Evolutionary conservation across 2,329 filamentous ascomycete genomes (phyloP).

Genomic region (Tolypocladium tropicale): DNA sequence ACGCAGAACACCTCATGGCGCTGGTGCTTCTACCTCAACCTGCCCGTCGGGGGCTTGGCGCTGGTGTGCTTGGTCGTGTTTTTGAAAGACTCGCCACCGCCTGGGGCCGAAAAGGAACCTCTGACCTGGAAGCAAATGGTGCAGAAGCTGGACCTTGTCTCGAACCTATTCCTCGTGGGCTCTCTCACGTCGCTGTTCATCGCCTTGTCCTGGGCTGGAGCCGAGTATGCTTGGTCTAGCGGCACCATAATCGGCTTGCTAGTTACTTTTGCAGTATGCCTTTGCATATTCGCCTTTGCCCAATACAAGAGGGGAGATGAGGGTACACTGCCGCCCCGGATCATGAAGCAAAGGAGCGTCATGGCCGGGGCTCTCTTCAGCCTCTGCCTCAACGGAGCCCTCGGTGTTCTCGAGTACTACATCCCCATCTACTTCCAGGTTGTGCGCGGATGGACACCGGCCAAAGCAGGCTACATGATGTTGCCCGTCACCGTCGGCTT

Average conservation of each 20-base stretch:
- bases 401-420: conserved; percentile 20
- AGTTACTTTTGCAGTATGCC: conserved; percentile 6
- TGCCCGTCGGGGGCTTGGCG: background rate
- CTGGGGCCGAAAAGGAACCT: background rate
- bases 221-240: conserved; percentile 14
- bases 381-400: conserved; percentile 24
- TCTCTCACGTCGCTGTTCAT: conserved; percentile 33
- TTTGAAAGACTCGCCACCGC: background rate
- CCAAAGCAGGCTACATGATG: conserved; percentile 5
- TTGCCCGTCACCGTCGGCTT: background rate
- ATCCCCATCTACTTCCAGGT: conserved; percentile 31
- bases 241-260: conserved; percentile 23
- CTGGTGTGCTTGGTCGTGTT: background rate
- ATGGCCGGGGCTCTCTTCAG: conserved; percentile 19
- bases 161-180: background rate
- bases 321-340: conserved; percentile 24
- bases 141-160: background rate
- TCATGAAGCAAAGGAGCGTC: conserved; percentile 28
- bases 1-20: background rate
- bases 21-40: background rate
- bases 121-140: background rate
- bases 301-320: background rate
- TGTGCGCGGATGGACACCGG: conserved; percentile 25
- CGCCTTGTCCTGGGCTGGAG: conserved; percentile 35
- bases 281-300: background rate